Base-by-base conservation (phyloP, 768 basidiomycete species). In the Trametes maxima region DNA sequence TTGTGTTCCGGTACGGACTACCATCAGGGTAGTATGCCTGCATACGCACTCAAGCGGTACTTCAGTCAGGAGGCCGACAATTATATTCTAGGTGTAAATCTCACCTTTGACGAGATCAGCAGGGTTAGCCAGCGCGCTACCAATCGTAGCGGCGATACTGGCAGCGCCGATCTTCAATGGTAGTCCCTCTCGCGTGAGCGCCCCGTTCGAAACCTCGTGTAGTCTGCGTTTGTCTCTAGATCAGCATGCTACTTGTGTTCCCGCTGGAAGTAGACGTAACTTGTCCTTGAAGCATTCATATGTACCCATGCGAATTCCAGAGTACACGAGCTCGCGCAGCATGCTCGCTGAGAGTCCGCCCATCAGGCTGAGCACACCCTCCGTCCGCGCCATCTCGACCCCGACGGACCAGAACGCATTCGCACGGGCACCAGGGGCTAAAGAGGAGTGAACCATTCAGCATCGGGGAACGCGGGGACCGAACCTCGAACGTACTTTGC, bases 211-310 rank as follows among this genome's bases (percentile, higher is more conserved):
- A 2, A 56, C 56, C 8, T 43, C 62, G 36, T 70, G 57, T 16
- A 75, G 54, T 37, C 74, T 75, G 44, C 11, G 3, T 28, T 33
- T 6, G 24, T 19, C 4, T 16, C 12, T 8, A 0, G 3, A 10
- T 33, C 21, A 5, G 5, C 47, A 37, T 25, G 21, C 21, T 22
- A 5, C 24, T 24, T 11, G 7, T 6, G 10, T 46, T 24, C 33
- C 12, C 24, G 25, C 6, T n/a, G 13, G 16, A 22, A 21, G 14
- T 14, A 7, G 39, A 11, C 7, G 33, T 28, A 10, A 14, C 74
- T 62, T 65, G 63, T 75, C 74, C 61, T 76, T 76, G 71, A 75
- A 76, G 64, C 65, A 73, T 63, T 76, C 75, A 61, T 76, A 76
- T 33, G 75, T 68, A 21, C 75, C 75, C 40, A 76, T 67, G 12